These are phyloP conservation scores for Mycena kentingensis DNA, from an alignment of 768 basidiomycete species.

Conservation along the genomic window DNA sequence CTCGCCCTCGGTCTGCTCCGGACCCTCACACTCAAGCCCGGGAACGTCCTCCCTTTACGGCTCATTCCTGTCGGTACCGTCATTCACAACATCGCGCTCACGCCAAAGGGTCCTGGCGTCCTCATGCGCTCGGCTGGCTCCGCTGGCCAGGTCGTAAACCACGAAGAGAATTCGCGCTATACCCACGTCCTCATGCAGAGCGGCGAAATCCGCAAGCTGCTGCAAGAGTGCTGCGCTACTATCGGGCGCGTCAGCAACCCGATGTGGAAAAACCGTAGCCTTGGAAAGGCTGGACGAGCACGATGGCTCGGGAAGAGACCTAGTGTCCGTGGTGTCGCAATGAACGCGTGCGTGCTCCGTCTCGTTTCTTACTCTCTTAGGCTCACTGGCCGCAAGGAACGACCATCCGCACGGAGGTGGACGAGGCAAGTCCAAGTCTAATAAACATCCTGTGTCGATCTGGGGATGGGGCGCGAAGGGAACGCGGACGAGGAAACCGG, in stretches of 20 bases:
- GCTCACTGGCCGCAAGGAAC: constrained; percentile 44
- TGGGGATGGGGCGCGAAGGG: constrained; percentile 96
- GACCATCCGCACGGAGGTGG: constrained; percentile 98
- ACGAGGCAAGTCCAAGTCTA: constrained; percentile 95
- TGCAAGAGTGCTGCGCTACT: constrained; percentile 81
- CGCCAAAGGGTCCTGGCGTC: constrained; percentile 71
- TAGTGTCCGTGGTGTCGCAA: constrained; percentile 90
- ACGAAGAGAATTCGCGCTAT: constrained; percentile 72
- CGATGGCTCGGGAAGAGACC: constrained; percentile 88
- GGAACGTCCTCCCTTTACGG: constrained; percentile 89
- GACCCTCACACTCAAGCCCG: constrained; percentile 79
- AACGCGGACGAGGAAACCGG: constrained; percentile 89
- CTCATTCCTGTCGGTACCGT: constrained; percentile 91
- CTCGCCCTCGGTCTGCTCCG: constrained; percentile 86
- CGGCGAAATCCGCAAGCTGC: constrained; percentile 88
- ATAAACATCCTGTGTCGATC: constrained; percentile 89
- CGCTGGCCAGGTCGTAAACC: constrained; percentile 77
- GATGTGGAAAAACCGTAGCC: constrained; percentile 77
- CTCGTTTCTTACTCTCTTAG: background rate
- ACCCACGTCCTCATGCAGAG: constrained; percentile 84
- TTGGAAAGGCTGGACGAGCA: constrained; percentile 91
- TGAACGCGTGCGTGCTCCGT: constrained; percentile 78
- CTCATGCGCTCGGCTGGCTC: constrained; percentile 91
- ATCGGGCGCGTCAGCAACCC: constrained; percentile 92
- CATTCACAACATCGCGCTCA: constrained; percentile 83